Evolutionary conservation across 2,329 filamentous ascomycete genomes (phyloP).

Genomic region (Aspergillus candidus): DNA sequence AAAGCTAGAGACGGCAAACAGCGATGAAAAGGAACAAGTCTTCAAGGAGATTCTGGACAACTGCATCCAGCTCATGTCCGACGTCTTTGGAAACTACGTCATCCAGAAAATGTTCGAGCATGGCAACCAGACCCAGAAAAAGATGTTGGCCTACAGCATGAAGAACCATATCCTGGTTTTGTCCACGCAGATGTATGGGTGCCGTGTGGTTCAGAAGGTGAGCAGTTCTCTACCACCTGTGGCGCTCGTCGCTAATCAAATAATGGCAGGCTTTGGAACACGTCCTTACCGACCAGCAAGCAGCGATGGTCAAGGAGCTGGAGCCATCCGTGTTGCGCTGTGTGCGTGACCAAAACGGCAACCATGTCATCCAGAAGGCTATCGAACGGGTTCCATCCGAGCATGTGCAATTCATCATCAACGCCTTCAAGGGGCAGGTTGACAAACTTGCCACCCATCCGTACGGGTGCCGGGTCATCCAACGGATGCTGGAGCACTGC

Average conservation of each 20-base stretch:
- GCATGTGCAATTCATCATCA: slow-evolving; percentile 79
- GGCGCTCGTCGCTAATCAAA: slow-evolving; percentile 16
- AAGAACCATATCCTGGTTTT: slow-evolving; percentile 73
- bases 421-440: slow-evolving; percentile 70
- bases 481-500: slow-evolving; percentile 81
- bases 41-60: slow-evolving; percentile 85
- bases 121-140: slow-evolving; percentile 90
- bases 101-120: slow-evolving; percentile 98
- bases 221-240: slow-evolving; percentile 2
- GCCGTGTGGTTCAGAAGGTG: slow-evolving; percentile 91
- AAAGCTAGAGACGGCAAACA: slow-evolving; percentile 87
- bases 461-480: slow-evolving; percentile 88
- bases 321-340: slow-evolving; percentile 69
- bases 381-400: slow-evolving; percentile 73
- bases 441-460: slow-evolving; percentile 67
- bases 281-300: slow-evolving; percentile 86
- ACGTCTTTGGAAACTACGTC: slow-evolving; percentile 97
- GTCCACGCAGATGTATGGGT: slow-evolving; percentile 86
- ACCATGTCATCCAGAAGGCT: slow-evolving; percentile 93
- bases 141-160: slow-evolving; percentile 77
- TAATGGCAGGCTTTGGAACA: slow-evolving; percentile 71
- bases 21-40: slow-evolving; percentile 87
- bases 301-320: slow-evolving; percentile 74
- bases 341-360: slow-evolving; percentile 83
- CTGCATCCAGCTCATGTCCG: slow-evolving; percentile 82